Base-by-base conservation (phyloP, 495 filamentous ascomycete genomes). In the Parachaetomium inaequale region DNA sequence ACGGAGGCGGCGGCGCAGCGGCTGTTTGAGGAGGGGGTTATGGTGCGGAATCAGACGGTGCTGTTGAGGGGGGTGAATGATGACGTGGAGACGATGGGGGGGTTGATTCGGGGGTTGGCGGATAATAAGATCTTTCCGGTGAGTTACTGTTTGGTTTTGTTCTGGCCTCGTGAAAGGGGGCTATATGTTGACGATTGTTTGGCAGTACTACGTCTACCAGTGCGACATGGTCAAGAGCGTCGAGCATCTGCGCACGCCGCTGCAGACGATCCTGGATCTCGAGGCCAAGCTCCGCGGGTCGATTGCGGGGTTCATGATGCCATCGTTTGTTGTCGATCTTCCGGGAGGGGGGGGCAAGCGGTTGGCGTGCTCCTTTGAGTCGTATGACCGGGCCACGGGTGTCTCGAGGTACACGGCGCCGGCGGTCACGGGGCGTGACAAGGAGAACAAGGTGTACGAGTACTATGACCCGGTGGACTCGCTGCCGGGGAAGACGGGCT, bases 261-360 rank as follows among this genome's bases (percentile, higher is more conserved):
- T 87, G 19, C 74, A 74, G 42, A 83, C 80, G 2, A 84, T 83
- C 42, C 75, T 85, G 21, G 75, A 81, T 26, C 70, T 86, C 5
- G 83, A 86, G 64, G 66, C 75, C 28, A 64, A 78, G 23, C 74
- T 86, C 55, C 79, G 82, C 10, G 84, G 84, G 34, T 81, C 76
- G 1, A 82, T 85, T 51, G 82, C 82, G 0, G 84, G 84, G 7
- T 86, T 85, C 73, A 77, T 81, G 76, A 82, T 77, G 63, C 84
- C 84, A 0, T 75, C 76, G 17, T 86, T 84, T 68, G 79, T 87
- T 12, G 82, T 86, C 45, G 84, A 87, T 68, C 75, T 86, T 25
- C 84, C 84, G 3, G 82, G 78, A 7, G 82, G 84, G 14, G 84
- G 84, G 7, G 84, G 84, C 12, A 86, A 87, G 72, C 77, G 84